Base-by-base conservation (phyloP, 2,329 filamentous ascomycete species). In the Aspergillus pseudoviridinutans region DNA sequence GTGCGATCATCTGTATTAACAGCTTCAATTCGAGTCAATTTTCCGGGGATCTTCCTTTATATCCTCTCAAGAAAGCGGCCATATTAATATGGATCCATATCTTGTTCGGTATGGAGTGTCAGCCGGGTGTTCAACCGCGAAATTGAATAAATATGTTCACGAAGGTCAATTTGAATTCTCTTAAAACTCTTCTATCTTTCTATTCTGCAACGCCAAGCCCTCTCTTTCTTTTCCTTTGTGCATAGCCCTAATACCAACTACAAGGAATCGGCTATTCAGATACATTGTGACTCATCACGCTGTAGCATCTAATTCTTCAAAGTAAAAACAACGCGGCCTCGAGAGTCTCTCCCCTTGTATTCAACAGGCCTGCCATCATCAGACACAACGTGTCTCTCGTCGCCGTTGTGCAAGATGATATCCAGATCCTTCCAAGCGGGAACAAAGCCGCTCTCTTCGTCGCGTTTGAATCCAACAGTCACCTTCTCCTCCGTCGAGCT, bases 391-490 rank as follows among this genome's bases (percentile, higher is more conserved):
- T 68, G 62, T 42, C 82, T 72, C 46, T 64, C 58, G 66, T 85
- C 83, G 0, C 80, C 80, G 24, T 76, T 65, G 2, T 82, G 82
- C 58, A 85, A 61, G 51, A 85, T 75, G 41, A 85, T 67, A 51
- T 76, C 74, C 14, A 85, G 49, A 1, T 79, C 75, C 22, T 73
- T 76, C 79, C 83, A 85, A 1, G 74, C 71, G 9, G 82, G 80
- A 29, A 72, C 59, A 61, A 81, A 84, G 0, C 70, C 75, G 32
- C 71, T 71, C 10, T 70, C 67, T 7, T 76, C 60, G 25, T 74
- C 70, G n/a, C 71, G 69, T 22, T 65, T 62, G n/a, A 81, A 77
- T 1, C 68, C 66, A 1, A 84, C 76, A 35, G 63, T 58, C 0
- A 85, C 72, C 55, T 78, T 74, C 12, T 75, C 73, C 3, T 76